Conservation (phyloP, 768 basidiomycete species). For the Agrocybe pediades region DNA sequence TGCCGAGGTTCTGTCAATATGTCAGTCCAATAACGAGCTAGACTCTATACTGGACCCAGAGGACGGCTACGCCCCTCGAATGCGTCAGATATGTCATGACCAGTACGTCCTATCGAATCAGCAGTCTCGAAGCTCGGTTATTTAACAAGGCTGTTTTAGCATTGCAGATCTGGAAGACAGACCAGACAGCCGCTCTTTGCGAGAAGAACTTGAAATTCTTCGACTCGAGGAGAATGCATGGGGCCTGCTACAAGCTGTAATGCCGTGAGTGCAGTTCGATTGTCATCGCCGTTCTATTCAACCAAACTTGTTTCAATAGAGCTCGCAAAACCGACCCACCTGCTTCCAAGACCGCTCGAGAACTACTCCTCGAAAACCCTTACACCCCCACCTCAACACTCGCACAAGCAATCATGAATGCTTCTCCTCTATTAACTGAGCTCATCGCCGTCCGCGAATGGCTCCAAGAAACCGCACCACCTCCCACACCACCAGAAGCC, state of each 20-base stretch:
- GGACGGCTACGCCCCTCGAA: slow-evolving; percentile 68
- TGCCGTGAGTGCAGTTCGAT: slow-evolving; percentile 55
- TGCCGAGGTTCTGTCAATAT: slow-evolving; percentile 65
- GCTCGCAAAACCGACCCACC: slow-evolving; percentile 66
- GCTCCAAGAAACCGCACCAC: slow-evolving; percentile 76
- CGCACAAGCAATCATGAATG: slow-evolving; percentile 70
- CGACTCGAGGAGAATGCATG: slow-evolving; percentile 82
- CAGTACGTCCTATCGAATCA: slow-evolving; percentile 43
- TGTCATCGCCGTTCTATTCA: not conserved
- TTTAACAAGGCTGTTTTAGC: slow-evolving; percentile 29
- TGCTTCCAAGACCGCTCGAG: slow-evolving; percentile 47
- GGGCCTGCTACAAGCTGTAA: slow-evolving; percentile 75
- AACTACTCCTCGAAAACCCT: slow-evolving; percentile 69
- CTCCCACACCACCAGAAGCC: slow-evolving; percentile 65
- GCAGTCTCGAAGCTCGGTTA: not conserved
- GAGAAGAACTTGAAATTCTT: slow-evolving; percentile 61
- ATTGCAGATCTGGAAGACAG: slow-evolving; percentile 53
- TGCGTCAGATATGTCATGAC: slow-evolving; percentile 52
- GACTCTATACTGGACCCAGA: slow-evolving; percentile 64
- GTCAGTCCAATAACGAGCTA: slow-evolving; percentile 62
- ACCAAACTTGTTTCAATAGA: slow-evolving; percentile 35
- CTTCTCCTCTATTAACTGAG: slow-evolving; percentile 69
- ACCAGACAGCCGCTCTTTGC: slow-evolving; percentile 33
- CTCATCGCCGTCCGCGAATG: slow-evolving; percentile 86
- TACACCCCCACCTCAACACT: slow-evolving; percentile 81